These are phyloP conservation scores for Carex parvula DNA, from an alignment of 176 grass and related monocot genomes.

Conservation along the genomic window DNA sequence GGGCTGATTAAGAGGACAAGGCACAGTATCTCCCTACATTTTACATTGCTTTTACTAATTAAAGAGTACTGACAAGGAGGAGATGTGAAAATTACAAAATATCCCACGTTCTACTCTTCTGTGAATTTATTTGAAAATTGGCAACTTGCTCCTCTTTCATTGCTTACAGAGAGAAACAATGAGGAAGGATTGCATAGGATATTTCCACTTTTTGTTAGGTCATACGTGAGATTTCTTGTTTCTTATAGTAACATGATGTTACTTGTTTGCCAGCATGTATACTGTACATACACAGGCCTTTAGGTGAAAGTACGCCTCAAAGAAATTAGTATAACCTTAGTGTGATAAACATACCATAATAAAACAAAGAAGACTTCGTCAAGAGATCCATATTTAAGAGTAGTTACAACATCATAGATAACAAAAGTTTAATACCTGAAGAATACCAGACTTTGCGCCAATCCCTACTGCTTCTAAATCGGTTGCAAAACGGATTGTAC, in stretches of 20 bases:
- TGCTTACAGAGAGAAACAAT: background rate
- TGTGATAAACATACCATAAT: conserved; percentile 64
- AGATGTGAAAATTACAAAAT: background rate
- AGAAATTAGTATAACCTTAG: conserved; percentile 51
- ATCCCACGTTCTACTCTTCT: background rate
- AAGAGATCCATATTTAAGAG: conserved; percentile 12
- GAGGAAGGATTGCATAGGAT: background rate
- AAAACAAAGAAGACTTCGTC: background rate
- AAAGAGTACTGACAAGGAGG: no score
- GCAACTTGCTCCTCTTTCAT: background rate
- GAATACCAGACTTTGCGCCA: conserved; percentile 74
- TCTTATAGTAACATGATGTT: background rate
- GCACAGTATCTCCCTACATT: no score
- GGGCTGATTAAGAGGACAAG: no score
- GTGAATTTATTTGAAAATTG: background rate
- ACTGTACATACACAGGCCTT: no score
- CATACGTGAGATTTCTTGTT: background rate
- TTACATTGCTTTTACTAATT: no score
- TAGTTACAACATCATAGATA: conserved; percentile 13
- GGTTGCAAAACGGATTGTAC: conserved; percentile 58
- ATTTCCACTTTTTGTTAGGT: background rate
- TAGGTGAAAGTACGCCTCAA: background rate
- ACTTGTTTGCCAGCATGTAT: no score
- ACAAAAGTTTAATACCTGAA: conserved; percentile 48
- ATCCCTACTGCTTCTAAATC: conserved; percentile 96